These are phyloP conservation scores for Scalesia atractyloides DNA, from an alignment of 129 eudicot species.

Conservation along the genomic window DNA sequence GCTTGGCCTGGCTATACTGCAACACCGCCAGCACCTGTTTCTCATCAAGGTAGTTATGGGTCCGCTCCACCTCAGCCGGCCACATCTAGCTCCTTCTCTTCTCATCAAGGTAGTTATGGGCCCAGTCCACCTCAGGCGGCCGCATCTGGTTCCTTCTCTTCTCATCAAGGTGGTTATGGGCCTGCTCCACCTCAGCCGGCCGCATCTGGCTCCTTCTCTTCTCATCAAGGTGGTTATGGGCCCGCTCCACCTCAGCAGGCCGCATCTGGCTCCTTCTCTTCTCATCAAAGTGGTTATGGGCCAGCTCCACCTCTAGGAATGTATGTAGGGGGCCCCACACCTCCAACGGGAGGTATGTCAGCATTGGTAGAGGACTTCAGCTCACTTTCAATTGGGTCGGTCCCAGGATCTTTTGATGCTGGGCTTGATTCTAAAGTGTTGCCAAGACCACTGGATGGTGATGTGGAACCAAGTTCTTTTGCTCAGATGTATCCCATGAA, in stretches of 20 bases:
- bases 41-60: constrained; percentile 56
- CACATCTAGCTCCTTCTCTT: constrained; percentile 47
- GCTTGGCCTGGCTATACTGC: constrained; percentile 52
- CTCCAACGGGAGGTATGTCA: constrained; percentile 57
- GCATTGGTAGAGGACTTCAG: constrained; percentile 83
- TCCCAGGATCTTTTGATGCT: constrained; percentile 86
- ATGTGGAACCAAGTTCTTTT: constrained; percentile 70
- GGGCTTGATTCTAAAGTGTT: constrained; percentile 75
- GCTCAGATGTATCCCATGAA: constrained; percentile 80
- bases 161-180: constrained; percentile 53
- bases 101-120: constrained; percentile 53
- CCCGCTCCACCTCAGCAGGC: constrained; percentile 50
- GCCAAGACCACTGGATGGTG: constrained; percentile 95
- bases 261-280: constrained; percentile 49
- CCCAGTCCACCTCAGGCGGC: constrained; percentile 44
- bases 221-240: constrained; percentile 53
- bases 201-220: constrained; percentile 49
- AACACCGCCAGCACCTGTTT: constrained; percentile 40
- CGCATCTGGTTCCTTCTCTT: constrained; percentile 47
- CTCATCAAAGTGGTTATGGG: constrained; percentile 57
- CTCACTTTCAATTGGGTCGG: constrained; percentile 73
- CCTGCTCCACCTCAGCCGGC: constrained; percentile 45
- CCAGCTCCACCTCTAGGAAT: constrained; percentile 49
- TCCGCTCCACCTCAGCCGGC: constrained; percentile 52
- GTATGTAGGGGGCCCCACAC: constrained; percentile 58